phyloP scores from a whole-genome alignment of 495 filamentous ascomycete genomes.

The Penicillium atrosanguineum region DNA sequence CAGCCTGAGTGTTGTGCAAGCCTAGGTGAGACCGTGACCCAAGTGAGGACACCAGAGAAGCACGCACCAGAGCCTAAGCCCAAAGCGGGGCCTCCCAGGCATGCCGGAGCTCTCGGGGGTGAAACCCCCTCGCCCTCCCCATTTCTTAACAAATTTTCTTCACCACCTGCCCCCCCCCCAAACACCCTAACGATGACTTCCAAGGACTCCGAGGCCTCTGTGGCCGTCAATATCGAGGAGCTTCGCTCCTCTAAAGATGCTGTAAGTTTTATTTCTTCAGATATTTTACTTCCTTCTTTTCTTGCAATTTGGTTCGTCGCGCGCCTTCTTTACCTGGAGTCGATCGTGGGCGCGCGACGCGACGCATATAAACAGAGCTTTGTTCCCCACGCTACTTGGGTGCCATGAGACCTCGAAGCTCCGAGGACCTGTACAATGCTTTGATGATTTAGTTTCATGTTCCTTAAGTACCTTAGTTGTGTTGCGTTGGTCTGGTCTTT shows the following conservation, averaged over 20 bases:
- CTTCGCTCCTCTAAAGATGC: constrained; percentile 62
- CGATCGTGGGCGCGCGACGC: constrained; percentile 20
- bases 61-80: constrained; percentile 20
- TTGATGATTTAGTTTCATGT: neutral
- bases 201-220: constrained; percentile 31
- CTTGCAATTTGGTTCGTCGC: constrained; percentile 1
- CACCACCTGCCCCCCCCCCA: constrained; percentile 6
- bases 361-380: constrained; percentile 20
- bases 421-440: neutral
- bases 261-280: constrained; percentile 45
- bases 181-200: constrained; percentile 26
- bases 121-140: constrained; percentile 8
- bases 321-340: neutral
- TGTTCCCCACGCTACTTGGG: neutral
- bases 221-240: constrained; percentile 56
- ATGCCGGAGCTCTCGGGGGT: constrained; percentile 7
- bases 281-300: constrained; percentile 5
- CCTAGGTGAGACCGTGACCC: neutral
- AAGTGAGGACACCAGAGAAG: neutral
- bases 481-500: neutral
- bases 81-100: constrained; percentile 20
- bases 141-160: constrained; percentile 10
- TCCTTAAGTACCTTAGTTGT: neutral
- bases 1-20: neutral
- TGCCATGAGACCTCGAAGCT: constrained; percentile 2